These are phyloP conservation scores for Dactylellina cionopaga DNA, from an alignment of 2,329 filamentous ascomycete genomes.

Conservation along the genomic window DNA sequence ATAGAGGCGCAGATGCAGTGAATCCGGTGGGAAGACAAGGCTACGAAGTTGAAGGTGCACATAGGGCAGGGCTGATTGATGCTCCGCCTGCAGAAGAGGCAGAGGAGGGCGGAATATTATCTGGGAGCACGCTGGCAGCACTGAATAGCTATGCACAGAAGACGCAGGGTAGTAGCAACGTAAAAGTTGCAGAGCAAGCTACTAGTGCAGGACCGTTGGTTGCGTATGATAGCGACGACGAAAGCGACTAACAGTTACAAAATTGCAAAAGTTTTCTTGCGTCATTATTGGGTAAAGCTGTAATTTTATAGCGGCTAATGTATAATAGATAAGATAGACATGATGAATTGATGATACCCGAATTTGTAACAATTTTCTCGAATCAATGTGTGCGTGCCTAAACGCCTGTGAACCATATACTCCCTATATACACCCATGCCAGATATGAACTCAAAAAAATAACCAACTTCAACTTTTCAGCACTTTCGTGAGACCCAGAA, in stretches of 20 bases:
- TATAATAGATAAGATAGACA: constrained; percentile 50
- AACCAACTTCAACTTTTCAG: no score
- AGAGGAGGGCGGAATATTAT: constrained; percentile 76
- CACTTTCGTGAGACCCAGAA: neutral
- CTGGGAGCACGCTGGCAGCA: constrained; percentile 81
- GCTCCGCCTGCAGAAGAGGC: constrained; percentile 59
- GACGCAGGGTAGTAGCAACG: constrained; percentile 57
- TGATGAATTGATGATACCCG: constrained; percentile 51
- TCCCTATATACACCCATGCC: neutral
- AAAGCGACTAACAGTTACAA: constrained; percentile 60
- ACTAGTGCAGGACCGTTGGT: constrained; percentile 78
- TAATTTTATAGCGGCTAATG: constrained; percentile 48
- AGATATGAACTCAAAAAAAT: neutral
- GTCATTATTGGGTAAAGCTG: constrained; percentile 18
- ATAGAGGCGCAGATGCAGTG: constrained; percentile 76
- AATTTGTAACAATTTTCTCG: no score
- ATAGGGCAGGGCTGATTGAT: constrained; percentile 61
- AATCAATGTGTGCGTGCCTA: neutral
- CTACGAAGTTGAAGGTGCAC: constrained; percentile 62
- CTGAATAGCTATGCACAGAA: constrained; percentile 69
- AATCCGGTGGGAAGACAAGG: constrained; percentile 71
- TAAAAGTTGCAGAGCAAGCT: constrained; percentile 65
- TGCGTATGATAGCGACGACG: constrained; percentile 88
- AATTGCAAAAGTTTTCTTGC: neutral
- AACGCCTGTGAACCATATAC: constrained; percentile 5